Evolutionary conservation across 2,329 filamentous ascomycete genomes (phyloP).

Genomic region (Nothophaeocryptopus gaeumannii): DNA sequence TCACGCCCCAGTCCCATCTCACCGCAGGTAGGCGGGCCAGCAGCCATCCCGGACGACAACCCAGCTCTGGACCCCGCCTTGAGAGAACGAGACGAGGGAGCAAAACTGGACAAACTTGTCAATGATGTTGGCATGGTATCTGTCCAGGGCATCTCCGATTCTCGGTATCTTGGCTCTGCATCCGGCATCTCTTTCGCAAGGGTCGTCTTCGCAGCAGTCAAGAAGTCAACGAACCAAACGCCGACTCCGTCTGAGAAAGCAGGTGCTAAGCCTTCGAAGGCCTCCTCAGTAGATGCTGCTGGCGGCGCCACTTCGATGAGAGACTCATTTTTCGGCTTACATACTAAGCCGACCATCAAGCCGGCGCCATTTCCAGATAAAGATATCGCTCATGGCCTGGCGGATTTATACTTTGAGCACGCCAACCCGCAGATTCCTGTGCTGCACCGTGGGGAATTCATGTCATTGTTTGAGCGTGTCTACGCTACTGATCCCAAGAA

Average conservation of each 20-base stretch:
- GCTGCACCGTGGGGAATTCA: slow-evolving; percentile 83
- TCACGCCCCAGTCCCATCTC: not conserved
- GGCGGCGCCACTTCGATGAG: slow-evolving; percentile 76
- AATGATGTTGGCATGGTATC: slow-evolving; percentile 73
- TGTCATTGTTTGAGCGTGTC: slow-evolving; percentile 78
- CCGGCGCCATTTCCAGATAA: slow-evolving; percentile 79
- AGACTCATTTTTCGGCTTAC: slow-evolving; percentile 95
- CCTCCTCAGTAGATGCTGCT: slow-evolving; percentile 48
- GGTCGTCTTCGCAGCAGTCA: slow-evolving; percentile 91
- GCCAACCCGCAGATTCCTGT: slow-evolving; percentile 95
- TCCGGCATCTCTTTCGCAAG: slow-evolving; percentile 92
- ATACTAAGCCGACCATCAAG: slow-evolving; percentile 83
- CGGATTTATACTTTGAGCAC: slow-evolving; percentile 88
- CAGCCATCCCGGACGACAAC: slow-evolving; percentile 20
- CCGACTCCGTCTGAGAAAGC: slow-evolving; percentile 62
- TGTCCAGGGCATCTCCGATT: slow-evolving; percentile 73
- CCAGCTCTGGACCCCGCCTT: slow-evolving; percentile 28
- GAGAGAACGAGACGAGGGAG: slow-evolving; percentile 54
- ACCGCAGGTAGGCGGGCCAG: slow-evolving; percentile 5
- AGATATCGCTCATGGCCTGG: slow-evolving; percentile 68
- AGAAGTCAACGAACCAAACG: slow-evolving; percentile 62
- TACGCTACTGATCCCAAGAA: slow-evolving; percentile 67
- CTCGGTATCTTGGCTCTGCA: slow-evolving; percentile 76
- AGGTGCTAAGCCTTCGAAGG: slow-evolving; percentile 52
- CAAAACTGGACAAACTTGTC: slow-evolving; percentile 63